Evolutionary conservation across 768 basidiomycete genomes (phyloP), one percentile per base, ranked within the genome.

Genomic region (Tylopilus sp.): DNA sequence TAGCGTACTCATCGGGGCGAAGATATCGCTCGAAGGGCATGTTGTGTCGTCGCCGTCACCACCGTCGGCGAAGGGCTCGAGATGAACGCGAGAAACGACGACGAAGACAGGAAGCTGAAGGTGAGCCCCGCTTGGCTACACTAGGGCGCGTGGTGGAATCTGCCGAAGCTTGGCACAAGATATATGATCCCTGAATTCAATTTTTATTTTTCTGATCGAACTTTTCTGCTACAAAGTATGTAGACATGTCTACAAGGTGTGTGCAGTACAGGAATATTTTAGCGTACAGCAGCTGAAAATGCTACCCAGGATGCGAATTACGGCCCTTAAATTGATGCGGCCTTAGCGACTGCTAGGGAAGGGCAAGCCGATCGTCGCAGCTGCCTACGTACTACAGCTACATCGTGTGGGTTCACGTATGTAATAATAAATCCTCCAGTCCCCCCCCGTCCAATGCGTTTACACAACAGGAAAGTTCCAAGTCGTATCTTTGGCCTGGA

Each of bases 21-120:
- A 77, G 66, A 58, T 77, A 77, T 50, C 60, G 68, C 53, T 71
- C 67, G 54, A 77, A 77, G 17, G 75, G 76, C 74, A 75, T 75
- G 48, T 49, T 50, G 49, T 53, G 57, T 45, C 23, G 54, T 40
- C 18, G 36, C 18, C 41, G 47, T 33, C 41, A 48, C 18, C 25
- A 44, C n/a, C 10, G 59, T 31, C 30, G 45, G 21, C 10, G 36
- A 9, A 22, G 17, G 22, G 44, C 23, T 20, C 6, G 9, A 25
- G 26, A 26, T 18, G 31, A 18, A 28, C 28, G 28, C 28, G 28
- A 21, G 13, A 17, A 23, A 12, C 7, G 6, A 17, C n/a, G 38
- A 15, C n/a, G n/a, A 36, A 7, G 28, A n/a, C n/a, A 36, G 9
- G n/a, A 36, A 18, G 36, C 36, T n/a, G 10, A 36, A 36, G 38